Evolutionary conservation across 2,329 filamentous ascomycete species (phyloP).

Genomic region (Aureobasidium namibiae): DNA sequence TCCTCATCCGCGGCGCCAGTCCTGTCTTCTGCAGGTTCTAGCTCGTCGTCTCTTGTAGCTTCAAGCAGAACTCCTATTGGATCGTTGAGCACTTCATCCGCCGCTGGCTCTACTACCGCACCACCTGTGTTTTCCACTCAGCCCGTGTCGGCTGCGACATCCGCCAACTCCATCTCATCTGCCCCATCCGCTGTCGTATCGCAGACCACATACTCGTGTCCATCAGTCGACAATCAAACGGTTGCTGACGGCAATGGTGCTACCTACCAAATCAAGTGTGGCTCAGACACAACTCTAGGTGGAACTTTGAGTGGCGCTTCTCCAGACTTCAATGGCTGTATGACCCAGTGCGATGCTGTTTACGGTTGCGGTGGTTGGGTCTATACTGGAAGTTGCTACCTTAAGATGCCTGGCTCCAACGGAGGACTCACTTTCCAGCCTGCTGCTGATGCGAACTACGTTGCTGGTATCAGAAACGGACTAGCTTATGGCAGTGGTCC

Average conservation of each 20-base stretch:
- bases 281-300: background rate
- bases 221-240: background rate
- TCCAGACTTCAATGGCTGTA: constrained; percentile 15
- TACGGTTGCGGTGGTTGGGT: constrained; percentile 17
- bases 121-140: background rate
- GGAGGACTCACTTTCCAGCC: background rate
- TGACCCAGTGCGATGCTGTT: constrained; percentile 16
- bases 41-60: background rate
- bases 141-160: background rate
- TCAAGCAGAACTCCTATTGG: background rate
- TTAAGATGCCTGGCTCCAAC: background rate
- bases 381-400: constrained; percentile 13
- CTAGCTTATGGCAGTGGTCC: background rate
- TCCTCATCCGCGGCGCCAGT: background rate
- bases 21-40: background rate
- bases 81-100: background rate
- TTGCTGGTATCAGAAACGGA: background rate
- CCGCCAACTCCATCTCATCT: background rate
- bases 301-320: background rate
- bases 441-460: background rate
- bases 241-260: background rate
- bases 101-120: background rate
- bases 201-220: constrained; percentile 6
- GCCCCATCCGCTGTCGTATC: background rate
- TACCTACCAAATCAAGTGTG: constrained; percentile 2